Percentiles rank a stretch among this genome's conserved stretches.
Evolutionary conservation across 2,329 filamentous ascomycete genomes (phyloP).

Genomic region (Ophiosphaerella narmari): DNA sequence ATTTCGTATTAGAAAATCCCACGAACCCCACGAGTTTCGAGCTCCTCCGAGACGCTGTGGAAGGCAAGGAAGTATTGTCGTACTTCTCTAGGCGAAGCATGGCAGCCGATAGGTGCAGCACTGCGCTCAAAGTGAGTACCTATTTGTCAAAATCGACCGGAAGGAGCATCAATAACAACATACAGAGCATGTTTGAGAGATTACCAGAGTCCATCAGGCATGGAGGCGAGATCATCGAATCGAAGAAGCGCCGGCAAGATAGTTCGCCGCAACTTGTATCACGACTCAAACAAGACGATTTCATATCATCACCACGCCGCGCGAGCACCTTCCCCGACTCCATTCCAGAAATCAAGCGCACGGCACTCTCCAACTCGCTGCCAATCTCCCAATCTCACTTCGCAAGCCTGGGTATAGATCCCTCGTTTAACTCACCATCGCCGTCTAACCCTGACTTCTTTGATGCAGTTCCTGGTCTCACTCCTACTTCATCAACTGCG

Average conservation of each 20-base stretch:
- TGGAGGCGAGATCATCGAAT: slow-evolving; percentile 33
- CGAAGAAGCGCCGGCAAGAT: slow-evolving; percentile 46
- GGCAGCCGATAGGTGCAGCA: slow-evolving; percentile 84
- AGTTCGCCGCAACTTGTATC: slow-evolving; percentile 39
- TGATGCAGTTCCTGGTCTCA: slow-evolving; percentile 38
- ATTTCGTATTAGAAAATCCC: slow-evolving; percentile 80
- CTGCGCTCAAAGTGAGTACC: slow-evolving; percentile 70
- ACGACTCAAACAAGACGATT: slow-evolving; percentile 32
- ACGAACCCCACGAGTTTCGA: slow-evolving; percentile 75
- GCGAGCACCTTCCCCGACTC: slow-evolving; percentile 45
- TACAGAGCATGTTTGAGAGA: slow-evolving; percentile 78
- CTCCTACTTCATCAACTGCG: slow-evolving; percentile 39
- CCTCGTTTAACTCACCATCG: slow-evolving; percentile 31
- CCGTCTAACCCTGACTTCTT: slow-evolving; percentile 35
- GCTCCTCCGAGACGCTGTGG: slow-evolving; percentile 81
- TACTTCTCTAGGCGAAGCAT: slow-evolving; percentile 81
- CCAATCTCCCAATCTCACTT: slow-evolving; percentile 37
- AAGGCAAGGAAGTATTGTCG: slow-evolving; percentile 81
- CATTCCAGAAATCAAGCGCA: slow-evolving; percentile 34
- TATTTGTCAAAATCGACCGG: background rate
- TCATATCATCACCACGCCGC: slow-evolving; percentile 29
- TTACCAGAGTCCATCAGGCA: slow-evolving; percentile 72
- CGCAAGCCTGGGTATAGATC: slow-evolving; percentile 33
- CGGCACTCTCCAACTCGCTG: slow-evolving; percentile 28
- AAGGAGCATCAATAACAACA: slow-evolving; percentile 10